A percentile compares a stretch with the other conserved stretches of the same genome.
Conservation (phyloP, 768 basidiomycete genomes). For the Fibroporia radiculosa region DNA sequence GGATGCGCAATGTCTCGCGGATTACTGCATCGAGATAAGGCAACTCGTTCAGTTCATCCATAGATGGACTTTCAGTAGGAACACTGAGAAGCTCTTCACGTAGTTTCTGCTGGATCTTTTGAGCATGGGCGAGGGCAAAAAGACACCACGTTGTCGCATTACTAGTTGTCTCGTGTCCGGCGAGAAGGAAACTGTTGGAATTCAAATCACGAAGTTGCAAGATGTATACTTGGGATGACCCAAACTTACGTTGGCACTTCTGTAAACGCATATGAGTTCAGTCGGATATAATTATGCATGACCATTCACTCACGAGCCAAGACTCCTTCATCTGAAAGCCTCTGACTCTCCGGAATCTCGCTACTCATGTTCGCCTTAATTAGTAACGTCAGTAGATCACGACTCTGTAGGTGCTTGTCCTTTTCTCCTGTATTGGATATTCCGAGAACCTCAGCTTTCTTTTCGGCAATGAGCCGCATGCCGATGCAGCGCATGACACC, state of each 20-base stretch:
- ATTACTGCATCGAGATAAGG: conserved; percentile 63
- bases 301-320: conserved; percentile 36
- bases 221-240: not conserved
- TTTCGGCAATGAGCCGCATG: conserved; percentile 21
- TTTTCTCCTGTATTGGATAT: conserved; percentile 17
- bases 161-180: conserved; percentile 34
- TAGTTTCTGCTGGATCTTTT: conserved; percentile 27
- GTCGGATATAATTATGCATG: no score
- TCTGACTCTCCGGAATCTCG: conserved; percentile 45
- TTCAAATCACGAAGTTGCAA: not conserved
- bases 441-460: conserved; percentile 25
- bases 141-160: conserved; percentile 28
- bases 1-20: conserved; percentile 48
- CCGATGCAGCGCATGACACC: conserved; percentile 21
- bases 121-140: conserved; percentile 28
- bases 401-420: conserved; percentile 22
- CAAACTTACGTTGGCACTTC: conserved; percentile 17
- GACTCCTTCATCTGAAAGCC: conserved; percentile 56
- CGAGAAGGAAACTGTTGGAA: conserved; percentile 18
- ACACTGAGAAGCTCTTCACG: conserved; percentile 33
- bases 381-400: conserved; percentile 55
- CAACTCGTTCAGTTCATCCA: conserved; percentile 61
- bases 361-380: conserved; percentile 58
- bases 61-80: conserved; percentile 39
- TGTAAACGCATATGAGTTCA: conserved; percentile 4